A percentile compares a stretch with the other conserved stretches of the same genome.
Conservation (phyloP, 495 filamentous ascomycete species). For the Achaetomiella virescens region DNA sequence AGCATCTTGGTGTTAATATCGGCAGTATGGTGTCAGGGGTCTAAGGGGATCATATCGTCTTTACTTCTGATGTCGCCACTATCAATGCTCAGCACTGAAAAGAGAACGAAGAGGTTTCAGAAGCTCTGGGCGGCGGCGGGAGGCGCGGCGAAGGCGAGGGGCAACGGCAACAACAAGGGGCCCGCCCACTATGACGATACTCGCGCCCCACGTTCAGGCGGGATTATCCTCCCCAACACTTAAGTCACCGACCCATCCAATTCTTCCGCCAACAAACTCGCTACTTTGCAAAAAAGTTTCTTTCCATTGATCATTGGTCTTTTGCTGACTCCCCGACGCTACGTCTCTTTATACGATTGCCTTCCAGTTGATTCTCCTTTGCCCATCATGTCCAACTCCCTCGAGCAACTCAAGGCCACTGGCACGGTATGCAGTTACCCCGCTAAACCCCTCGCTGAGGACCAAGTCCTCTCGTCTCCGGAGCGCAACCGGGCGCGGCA, state of each 20-base stretch:
- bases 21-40: too few species aligned
- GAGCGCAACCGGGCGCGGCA: neutral
- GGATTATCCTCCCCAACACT: conserved; percentile 8
- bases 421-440: conserved; percentile 72
- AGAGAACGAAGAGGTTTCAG: too few species aligned
- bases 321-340: neutral
- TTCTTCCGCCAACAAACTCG: neutral
- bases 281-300: conserved; percentile 2
- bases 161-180: neutral
- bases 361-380: conserved; percentile 3
- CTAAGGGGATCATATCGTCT: too few species aligned
- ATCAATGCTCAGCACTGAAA: too few species aligned
- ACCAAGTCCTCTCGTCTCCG: neutral
- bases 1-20: too few species aligned
- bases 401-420: conserved; percentile 92
- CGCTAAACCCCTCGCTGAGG: conserved; percentile 30
- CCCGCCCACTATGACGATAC: conserved; percentile 2
- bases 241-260: neutral
- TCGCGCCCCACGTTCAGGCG: conserved; percentile 5
- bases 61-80: too few species aligned
- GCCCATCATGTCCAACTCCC: conserved; percentile 68
- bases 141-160: neutral
- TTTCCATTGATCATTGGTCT: neutral
- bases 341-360: neutral
- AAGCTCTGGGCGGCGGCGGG: too few species aligned